Conservation (phyloP, 2,329 filamentous ascomycete species). For the Aspergillus cejpii region DNA sequence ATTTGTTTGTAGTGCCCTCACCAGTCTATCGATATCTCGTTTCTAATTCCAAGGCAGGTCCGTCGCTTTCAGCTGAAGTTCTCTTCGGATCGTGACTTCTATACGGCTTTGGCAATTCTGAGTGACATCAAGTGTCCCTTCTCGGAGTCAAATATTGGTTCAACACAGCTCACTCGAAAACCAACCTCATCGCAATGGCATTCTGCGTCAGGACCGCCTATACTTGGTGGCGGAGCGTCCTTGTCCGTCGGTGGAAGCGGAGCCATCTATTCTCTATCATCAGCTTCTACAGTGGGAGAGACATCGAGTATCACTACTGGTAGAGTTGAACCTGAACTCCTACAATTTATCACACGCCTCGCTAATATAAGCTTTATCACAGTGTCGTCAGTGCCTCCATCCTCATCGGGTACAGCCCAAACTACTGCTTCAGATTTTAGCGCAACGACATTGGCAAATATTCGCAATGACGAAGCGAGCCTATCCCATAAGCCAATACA, state of each 20-base stretch:
- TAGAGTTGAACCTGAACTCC: neutral
- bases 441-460: neutral
- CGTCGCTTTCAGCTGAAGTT: slow-evolving; percentile 45
- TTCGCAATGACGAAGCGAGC: neutral
- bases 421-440: neutral
- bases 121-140: slow-evolving; percentile 40
- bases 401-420: neutral
- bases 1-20: slow-evolving; percentile 19
- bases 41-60: slow-evolving; percentile 23
- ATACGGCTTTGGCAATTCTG: slow-evolving; percentile 37
- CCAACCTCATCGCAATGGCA: slow-evolving; percentile 26
- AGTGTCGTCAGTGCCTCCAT: neutral
- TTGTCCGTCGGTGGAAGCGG: slow-evolving; percentile 6
- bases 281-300: neutral
- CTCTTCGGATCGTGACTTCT: slow-evolving; percentile 36
- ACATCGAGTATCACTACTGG: neutral
- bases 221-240: slow-evolving; percentile 1
- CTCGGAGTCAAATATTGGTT: slow-evolving; percentile 32
- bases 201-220: slow-evolving; percentile 10
- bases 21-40: neutral
- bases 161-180: slow-evolving; percentile 16
- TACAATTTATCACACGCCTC: neutral
- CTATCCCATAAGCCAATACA: neutral
- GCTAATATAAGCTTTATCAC: neutral
- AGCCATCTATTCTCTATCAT: slow-evolving; percentile 2